These are phyloP conservation scores for Mrakia hoshinonis DNA, from an alignment of 768 basidiomycete species.

Conservation along the genomic window DNA sequence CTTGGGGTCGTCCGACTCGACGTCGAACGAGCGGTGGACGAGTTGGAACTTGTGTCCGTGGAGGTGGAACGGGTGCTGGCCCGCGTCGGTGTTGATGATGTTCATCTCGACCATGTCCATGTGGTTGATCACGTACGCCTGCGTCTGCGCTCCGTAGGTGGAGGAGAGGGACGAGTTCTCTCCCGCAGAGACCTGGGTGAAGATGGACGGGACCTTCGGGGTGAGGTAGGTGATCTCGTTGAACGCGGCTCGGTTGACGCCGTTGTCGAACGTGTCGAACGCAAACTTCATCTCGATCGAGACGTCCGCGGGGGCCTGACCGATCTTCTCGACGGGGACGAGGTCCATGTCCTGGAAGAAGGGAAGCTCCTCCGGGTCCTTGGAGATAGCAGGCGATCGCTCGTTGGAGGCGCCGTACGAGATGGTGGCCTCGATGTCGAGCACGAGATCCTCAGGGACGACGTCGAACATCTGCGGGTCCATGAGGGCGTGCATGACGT, in stretches of 20 bases:
- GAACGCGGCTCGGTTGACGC: conserved; percentile 40
- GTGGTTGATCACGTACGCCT: conserved; percentile 57
- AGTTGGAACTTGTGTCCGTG: conserved; percentile 56
- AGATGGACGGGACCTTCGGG: conserved; percentile 60
- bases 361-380: conserved; percentile 50
- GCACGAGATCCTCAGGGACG: conserved; percentile 60
- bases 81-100: conserved; percentile 31
- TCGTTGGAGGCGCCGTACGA: conserved; percentile 56
- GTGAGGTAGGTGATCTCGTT: conserved; percentile 39
- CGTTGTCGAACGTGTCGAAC: conserved; percentile 50
- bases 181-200: conserved; percentile 70
- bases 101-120: conserved; percentile 57
- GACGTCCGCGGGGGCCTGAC: conserved; percentile 43
- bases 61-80: conserved; percentile 56
- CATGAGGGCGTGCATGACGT: conserved; percentile 84
- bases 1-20: conserved; percentile 56
- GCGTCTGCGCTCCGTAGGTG: conserved; percentile 73
- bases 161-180: conserved; percentile 46
- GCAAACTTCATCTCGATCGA: conserved; percentile 56
- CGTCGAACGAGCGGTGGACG: conserved; percentile 61
- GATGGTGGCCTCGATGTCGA: conserved; percentile 66
- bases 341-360: conserved; percentile 53
- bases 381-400: conserved; percentile 49
- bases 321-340: background rate
- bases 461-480: conserved; percentile 79